Base-by-base conservation (phyloP, 2,329 filamentous ascomycete species). In the Cladophialophora bantiana region DNA sequence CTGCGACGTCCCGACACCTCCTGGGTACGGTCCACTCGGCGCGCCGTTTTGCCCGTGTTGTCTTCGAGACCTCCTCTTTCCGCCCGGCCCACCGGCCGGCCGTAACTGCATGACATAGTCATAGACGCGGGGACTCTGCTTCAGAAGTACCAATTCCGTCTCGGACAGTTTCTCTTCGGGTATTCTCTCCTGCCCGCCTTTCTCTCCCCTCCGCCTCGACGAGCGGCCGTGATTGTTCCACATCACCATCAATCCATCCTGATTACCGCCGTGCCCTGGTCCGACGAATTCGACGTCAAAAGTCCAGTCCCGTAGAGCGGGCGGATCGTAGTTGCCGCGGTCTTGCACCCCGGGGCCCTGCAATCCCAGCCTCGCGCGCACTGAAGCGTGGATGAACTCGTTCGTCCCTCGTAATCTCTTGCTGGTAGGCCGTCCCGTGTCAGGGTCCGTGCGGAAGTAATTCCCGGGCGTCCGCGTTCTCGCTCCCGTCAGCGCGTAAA, bases 301-400 rank as follows among this genome's bases (percentile, higher is more conserved):
- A 7, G 69, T 72, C 73, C 73, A 74, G 48, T 73, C 72, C n/a
- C 60, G 53, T 32, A 74, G 50, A 4, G 72, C 68, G 6, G 59
- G 65, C 1, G 72, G 71, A 40, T 71, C 66, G 58, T 74, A 74
- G 6, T 60, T 65, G 31, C 72, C 71, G 40, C 69, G 64, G 45
- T 74, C 72, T 52, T 66, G 38, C 0, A 64, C 18, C 3, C 73
- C 73, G 9, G 73, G 73, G 0, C 73, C 73, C n/a, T 67, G 59
- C 12, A 74, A 54, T 7, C 71, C 73, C 2, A 73, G 18, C 10
- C 74, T 68, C 42, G 71, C 62, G 9, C 74, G 64, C 38, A 75
- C 73, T 12, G 70, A 73, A 7, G 73, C 69, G 55, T 75, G 74
- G 57, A 75, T 73, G 59, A 73, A 75, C 55, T 75, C 74, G 60